These are phyloP conservation scores for Guillardia theta DNA, from an alignment of 78 protist genomes.

Conservation along the genomic window DNA sequence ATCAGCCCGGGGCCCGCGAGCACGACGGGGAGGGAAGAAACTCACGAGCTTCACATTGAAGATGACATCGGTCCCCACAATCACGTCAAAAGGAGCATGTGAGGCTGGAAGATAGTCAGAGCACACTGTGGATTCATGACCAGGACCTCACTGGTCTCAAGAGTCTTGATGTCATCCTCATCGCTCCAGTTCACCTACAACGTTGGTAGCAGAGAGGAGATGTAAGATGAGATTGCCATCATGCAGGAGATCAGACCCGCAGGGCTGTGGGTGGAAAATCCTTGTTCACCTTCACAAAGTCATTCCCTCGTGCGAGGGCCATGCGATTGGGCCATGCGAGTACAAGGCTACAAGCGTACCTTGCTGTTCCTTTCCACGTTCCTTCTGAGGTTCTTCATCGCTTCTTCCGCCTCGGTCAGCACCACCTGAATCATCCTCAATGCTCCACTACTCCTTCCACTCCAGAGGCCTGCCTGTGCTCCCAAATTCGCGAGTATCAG, in stretches of 20 bases:
- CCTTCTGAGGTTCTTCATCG: neutral
- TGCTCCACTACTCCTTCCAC: neutral
- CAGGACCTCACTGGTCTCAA: neutral
- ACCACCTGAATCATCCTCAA: neutral
- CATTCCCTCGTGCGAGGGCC: too few relatives aligned
- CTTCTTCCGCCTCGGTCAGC: slow-evolving; percentile 17
- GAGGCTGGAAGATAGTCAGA: too few relatives aligned
- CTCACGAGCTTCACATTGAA: neutral
- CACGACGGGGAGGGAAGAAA: neutral
- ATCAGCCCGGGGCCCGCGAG: neutral
- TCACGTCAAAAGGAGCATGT: neutral
- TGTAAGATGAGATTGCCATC: neutral
- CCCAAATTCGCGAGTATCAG: neutral
- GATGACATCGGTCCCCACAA: neutral
- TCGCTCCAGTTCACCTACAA: neutral
- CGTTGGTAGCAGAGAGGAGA: neutral
- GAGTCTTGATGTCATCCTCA: neutral
- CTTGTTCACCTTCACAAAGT: too few relatives aligned
- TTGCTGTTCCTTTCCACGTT: neutral
- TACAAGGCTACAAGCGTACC: neutral
- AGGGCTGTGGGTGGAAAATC: neutral
- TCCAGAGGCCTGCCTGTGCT: neutral
- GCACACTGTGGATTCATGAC: too few relatives aligned
- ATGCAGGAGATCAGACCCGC: neutral
- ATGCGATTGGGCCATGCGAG: too few relatives aligned